Base-by-base conservation (phyloP, 129 eudicot genomes). In the Escallonia herrerae region DNA sequence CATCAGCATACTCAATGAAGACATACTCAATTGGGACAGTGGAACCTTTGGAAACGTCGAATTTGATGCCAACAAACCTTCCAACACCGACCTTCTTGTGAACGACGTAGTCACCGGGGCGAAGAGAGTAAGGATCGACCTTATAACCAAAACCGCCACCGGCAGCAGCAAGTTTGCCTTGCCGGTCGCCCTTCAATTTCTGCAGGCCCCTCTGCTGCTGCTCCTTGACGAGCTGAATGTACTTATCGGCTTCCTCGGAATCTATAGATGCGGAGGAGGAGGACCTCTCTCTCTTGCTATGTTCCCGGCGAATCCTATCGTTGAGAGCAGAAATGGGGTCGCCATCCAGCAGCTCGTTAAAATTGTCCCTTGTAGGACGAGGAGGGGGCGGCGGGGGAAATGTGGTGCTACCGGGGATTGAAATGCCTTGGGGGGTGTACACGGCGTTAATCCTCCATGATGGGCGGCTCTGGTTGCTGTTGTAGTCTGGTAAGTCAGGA, bases 71-170 rank as follows among this genome's bases (percentile, higher is more conserved):
- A 10, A 83, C 91, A 70, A 91, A 91, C 2, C 95, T 72, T 14
- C 98, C 96, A 48, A 91, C 64, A 5, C 98, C 98, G 22, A 91
- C 96, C 65, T 91, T 91, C 81, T 83, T 91, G 77, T 91, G 98
- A 37, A 91, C 98, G 45, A 91, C 98, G 63, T 88, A 91, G 68
- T 91, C 98, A 22, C 98, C 98, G 15, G 89, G 73, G 15, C 67
- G 81, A 64, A 91, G 86, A 47, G 81, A 77, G 50, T 83, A 91
- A 60, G 98, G 98, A 62, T 91, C 95, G 11, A 88, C 98, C 75
- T 88, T 88, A 47, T 88, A 85, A 72, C 87, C 81, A 41, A 83
- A 76, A 49, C 40, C 71, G 9, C 48, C 67, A 9, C 48, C 71
- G 5, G 42, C 8, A 59, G 57, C 48, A 49, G 48, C 43, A 12